Conservation (phyloP, 176 grass and related monocot genomes). For the Avena atlantica region DNA sequence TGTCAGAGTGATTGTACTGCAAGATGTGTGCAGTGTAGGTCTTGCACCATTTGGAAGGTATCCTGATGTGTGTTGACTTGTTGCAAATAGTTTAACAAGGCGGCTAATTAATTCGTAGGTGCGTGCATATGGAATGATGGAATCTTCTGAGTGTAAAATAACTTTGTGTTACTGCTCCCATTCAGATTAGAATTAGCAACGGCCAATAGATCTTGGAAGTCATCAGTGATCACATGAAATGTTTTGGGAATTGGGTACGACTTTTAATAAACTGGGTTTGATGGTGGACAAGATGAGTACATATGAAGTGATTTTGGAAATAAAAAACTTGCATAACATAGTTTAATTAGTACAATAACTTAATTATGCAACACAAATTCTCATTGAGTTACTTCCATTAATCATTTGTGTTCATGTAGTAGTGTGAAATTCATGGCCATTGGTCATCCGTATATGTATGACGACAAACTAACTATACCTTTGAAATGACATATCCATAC, state of each 20-base stretch:
- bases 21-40: slow-evolving; percentile 38
- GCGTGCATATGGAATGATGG: slow-evolving; percentile 48
- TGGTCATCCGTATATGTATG: neutral
- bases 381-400: neutral
- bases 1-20: slow-evolving; percentile 42
- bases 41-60: slow-evolving; percentile 56
- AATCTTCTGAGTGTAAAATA: slow-evolving; percentile 52
- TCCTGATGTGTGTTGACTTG: slow-evolving; percentile 49
- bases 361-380: slow-evolving; percentile 20
- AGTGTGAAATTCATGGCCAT: neutral
- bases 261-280: neutral
- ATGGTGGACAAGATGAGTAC: neutral
- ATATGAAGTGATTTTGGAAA: neutral
- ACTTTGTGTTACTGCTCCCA: neutral
- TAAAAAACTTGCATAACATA: slow-evolving; percentile 12
- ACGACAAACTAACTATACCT: neutral
- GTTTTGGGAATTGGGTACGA: neutral
- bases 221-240: slow-evolving; percentile 20
- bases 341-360: neutral
- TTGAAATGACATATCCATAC: neutral
- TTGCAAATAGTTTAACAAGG: slow-evolving; percentile 41
- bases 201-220: neutral
- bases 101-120: neutral
- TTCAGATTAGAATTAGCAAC: slow-evolving; percentile 12
- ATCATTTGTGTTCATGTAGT: neutral